Conservation (phyloP, 192 early-diverging fungal species). For the Podila horticola region DNA sequence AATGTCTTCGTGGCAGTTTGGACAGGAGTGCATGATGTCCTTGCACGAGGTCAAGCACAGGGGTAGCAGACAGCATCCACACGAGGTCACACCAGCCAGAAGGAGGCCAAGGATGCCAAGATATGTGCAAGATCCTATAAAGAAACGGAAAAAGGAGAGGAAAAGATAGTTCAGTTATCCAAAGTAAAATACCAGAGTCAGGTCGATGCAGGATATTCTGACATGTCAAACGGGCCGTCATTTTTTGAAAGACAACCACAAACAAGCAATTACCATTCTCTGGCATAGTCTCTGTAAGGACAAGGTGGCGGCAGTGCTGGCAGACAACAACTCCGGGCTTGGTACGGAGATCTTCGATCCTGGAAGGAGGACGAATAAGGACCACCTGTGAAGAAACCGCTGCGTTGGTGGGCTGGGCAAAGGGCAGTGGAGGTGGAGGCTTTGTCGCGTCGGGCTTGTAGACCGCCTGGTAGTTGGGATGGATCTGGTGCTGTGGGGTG, state of each 20-base stretch:
- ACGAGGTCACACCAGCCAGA: conserved; percentile 37
- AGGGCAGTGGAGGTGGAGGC: conserved; percentile 25
- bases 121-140: conserved; percentile 44
- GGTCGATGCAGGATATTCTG: too few relatives aligned
- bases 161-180: background rate
- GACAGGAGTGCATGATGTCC: conserved; percentile 49
- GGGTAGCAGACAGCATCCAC: conserved; percentile 47
- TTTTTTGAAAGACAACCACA: background rate
- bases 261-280: conserved; percentile 31
- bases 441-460: background rate
- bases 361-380: conserved; percentile 27
- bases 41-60: conserved; percentile 44
- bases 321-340: conserved; percentile 42
- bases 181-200: background rate
- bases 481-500: background rate
- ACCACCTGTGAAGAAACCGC: conserved; percentile 23
- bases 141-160: background rate
- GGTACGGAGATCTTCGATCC: conserved; percentile 31
- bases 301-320: conserved; percentile 37
- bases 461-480: background rate
- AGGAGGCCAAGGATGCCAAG: conserved; percentile 36
- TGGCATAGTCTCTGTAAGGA: conserved; percentile 34
- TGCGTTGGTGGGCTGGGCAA: conserved; percentile 2
- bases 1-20: conserved; percentile 46
- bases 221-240: background rate